phyloP scores from a whole-genome alignment of 129 eudicot genomes.

The Escallonia rubra region DNA sequence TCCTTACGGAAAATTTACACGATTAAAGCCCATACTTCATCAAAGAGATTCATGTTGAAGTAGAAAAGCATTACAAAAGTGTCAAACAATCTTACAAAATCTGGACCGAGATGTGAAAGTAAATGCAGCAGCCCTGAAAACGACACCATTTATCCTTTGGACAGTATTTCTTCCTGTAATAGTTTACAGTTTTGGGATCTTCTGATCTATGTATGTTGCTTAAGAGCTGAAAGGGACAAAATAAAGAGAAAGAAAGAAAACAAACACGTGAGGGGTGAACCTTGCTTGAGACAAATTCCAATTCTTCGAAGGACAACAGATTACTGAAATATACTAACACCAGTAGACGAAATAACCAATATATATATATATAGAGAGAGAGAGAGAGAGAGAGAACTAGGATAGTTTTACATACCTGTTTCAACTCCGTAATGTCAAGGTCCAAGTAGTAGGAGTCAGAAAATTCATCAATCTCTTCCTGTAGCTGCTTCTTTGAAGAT shows the following conservation, averaged over 20 bases:
- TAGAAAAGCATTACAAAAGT: background rate
- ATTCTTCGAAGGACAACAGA: background rate
- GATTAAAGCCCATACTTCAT: background rate
- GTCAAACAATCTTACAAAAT: conserved; percentile 29
- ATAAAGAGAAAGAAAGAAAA: background rate
- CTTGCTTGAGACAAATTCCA: background rate
- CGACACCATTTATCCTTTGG: conserved; percentile 78
- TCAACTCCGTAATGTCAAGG: conserved; percentile 55
- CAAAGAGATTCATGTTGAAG: background rate
- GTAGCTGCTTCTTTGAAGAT: conserved; percentile 52
- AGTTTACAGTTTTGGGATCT: conserved; percentile 47
- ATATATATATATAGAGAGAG: too few relatives aligned
- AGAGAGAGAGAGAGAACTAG: background rate
- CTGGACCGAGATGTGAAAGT: conserved; percentile 53
- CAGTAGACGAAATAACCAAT: too few relatives aligned
- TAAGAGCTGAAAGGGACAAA: conserved; percentile 44
- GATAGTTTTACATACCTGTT: conserved; percentile 45
- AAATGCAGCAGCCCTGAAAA: conserved; percentile 72
- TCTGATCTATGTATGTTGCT: conserved; percentile 42
- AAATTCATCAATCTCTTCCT: conserved; percentile 84
- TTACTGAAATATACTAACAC: background rate
- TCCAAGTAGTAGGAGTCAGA: conserved; percentile 74
- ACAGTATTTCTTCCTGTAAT: conserved; percentile 75
- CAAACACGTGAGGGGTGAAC: background rate
- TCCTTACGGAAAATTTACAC: conserved; percentile 22